Percentiles rank a stretch among this genome's conserved stretches.
These are phyloP conservation scores for Candida xiaguanensis DNA, from an alignment of 805 yeast species.

Conservation along the genomic window DNA sequence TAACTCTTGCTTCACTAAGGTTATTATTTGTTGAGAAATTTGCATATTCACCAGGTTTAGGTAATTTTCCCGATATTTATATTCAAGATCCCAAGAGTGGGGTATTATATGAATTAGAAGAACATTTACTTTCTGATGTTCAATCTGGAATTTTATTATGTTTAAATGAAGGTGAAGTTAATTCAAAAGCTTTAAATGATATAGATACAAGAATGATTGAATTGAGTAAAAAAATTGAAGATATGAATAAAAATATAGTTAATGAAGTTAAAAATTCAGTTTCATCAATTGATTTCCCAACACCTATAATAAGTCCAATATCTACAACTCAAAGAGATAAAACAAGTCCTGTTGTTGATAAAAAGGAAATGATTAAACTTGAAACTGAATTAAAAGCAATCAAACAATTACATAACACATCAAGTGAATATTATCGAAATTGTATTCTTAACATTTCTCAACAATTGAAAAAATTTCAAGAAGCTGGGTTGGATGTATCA, in stretches of 20 bases:
- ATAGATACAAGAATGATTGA: constrained; percentile 19
- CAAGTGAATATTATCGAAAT: constrained; percentile 38
- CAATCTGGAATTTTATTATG: constrained; percentile 57
- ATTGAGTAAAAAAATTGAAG: constrained; percentile 17
- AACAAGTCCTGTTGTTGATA: constrained; percentile 5
- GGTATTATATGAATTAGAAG: constrained; percentile 79
- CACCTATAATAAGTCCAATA: constrained; percentile 7
- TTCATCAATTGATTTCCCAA: constrained; percentile 18
- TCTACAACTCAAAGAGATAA: constrained; percentile 3
- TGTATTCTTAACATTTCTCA: constrained; percentile 42
- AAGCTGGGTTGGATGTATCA: constrained; percentile 36
- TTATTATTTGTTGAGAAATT: constrained; percentile 82
- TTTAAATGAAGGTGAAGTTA: constrained; percentile 45
- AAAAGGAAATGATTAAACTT: constrained; percentile 39
- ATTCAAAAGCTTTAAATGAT: constrained; percentile 13
- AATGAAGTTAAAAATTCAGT: constrained; percentile 18
- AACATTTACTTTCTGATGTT: constrained; percentile 56
- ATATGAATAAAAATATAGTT: constrained; percentile 11
- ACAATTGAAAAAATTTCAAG: constrained; percentile 51
- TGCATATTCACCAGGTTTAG: constrained; percentile 72
- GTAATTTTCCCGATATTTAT: constrained; percentile 74
- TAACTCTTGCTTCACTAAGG: constrained; percentile 53
- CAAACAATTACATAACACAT: constrained; percentile 49
- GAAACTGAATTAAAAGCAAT: constrained; percentile 57
- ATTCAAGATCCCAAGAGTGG: constrained; percentile 57